Evolutionary conservation across 2,329 filamentous ascomycete genomes (phyloP).

Genomic region (Cyphellophora europaea): DNA sequence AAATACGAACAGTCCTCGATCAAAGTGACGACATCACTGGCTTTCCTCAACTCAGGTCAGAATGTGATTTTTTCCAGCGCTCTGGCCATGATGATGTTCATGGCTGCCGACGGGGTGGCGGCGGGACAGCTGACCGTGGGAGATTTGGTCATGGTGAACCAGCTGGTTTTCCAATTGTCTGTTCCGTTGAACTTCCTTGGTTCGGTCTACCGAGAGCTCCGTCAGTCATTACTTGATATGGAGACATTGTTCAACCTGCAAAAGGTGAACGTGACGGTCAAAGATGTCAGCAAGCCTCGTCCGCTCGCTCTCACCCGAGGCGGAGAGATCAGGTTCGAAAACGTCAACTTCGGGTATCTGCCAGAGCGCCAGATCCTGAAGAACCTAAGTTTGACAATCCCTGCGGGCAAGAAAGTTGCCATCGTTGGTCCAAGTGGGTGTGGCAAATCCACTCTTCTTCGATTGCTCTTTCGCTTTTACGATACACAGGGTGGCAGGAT

Average conservation of each 20-base stretch:
- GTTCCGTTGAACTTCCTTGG: slow-evolving; percentile 95
- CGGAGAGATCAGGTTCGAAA: slow-evolving; percentile 87
- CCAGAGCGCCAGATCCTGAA: slow-evolving; percentile 77
- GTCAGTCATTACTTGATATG: slow-evolving; percentile 95
- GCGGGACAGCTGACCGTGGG: slow-evolving; percentile 76
- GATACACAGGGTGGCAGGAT: slow-evolving; percentile 80
- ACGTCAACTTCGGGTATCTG: slow-evolving; percentile 90
- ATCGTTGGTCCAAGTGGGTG: slow-evolving; percentile 93
- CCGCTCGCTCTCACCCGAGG: slow-evolving; percentile 63
- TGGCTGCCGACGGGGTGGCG: slow-evolving; percentile 83
- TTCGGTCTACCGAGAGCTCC: slow-evolving; percentile 92
- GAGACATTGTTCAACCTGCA: slow-evolving; percentile 96
- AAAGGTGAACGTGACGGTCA: slow-evolving; percentile 85
- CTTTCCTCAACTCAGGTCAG: slow-evolving; percentile 88
- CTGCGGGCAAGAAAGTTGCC: slow-evolving; percentile 90
- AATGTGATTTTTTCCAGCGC: slow-evolving; percentile 95
- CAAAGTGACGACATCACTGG: slow-evolving; percentile 88
- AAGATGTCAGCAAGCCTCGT: slow-evolving; percentile 65
- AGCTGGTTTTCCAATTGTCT: slow-evolving; percentile 94
- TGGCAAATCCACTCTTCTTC: slow-evolving; percentile 87
- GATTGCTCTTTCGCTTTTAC: slow-evolving; percentile 88
- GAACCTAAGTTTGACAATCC: slow-evolving; percentile 78
- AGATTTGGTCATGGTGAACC: slow-evolving; percentile 97
- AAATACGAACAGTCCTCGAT: slow-evolving; percentile 91
- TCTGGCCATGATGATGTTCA: slow-evolving; percentile 95